Evolutionary conservation across 169 alveolate genomes (phyloP), one percentile per base, ranked within the genome.

Genomic region (Plasmodium ovale): DNA sequence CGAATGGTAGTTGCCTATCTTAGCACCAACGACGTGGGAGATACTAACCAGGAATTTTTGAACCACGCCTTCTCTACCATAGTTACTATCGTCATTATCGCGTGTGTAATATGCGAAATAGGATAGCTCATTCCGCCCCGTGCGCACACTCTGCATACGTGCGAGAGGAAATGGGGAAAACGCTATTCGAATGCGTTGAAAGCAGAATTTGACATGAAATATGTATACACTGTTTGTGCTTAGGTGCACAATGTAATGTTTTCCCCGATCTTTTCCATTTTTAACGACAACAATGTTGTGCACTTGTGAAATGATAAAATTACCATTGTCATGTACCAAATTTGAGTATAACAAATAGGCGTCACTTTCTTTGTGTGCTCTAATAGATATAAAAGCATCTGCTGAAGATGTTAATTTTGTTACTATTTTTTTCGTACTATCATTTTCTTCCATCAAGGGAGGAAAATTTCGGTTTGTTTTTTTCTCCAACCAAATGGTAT

Each of bases 281-380:
- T 54, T 67, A 12, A 23, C 29, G 12, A 79, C 79, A 79, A 64
- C 16, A 6, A 79, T 64, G 49, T 47, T 79, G n/a, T 79, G 65
- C 10, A 64, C 60, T 54, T 79, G 23, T 29, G 89, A 79, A 39
- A 21, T n/a, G 31, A 79, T 27, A 12, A 51, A 47, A n/a, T 62
- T 62, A 49, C 33, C 16, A 54, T 44, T 53, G 56, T 47, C 69
- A 31, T 37, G 29, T 9, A 44, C 51, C 29, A 79, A 65, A 23
- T 79, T 79, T n/a, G 25, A 25, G 49, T 79, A 79, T 7, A 79
- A 58, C 9, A 65, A 33, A 69, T 64, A 79, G 23, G 6, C n/a
- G n/a, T n/a, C 35, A 29, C 89, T 82, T 79, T 49, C 82, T 14
- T 65, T 79, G 59, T 42, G 23, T n/a, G 82, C 70, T 31, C 51